phyloP scores from a whole-genome alignment of 192 early-diverging fungal genomes.

The Linnemannia schmuckeri region DNA sequence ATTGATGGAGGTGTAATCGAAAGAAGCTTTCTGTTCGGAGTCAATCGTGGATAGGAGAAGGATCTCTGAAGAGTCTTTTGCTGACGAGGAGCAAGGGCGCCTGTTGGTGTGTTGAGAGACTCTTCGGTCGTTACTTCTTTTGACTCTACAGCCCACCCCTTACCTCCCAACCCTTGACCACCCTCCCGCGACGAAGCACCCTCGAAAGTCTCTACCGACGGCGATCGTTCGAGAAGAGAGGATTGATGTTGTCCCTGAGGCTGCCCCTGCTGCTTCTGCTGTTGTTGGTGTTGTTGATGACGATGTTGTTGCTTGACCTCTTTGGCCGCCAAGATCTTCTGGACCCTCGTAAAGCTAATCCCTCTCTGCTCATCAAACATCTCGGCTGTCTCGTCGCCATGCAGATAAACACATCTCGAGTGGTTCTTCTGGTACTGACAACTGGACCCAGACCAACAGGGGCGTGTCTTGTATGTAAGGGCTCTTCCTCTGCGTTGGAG shows the following conservation, averaged over 20 bases:
- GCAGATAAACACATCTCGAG: constrained; percentile 31
- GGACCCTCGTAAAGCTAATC: constrained; percentile 14
- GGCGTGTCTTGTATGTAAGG: constrained; percentile 28
- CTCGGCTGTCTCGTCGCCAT: constrained; percentile 27
- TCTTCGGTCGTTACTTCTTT: neutral
- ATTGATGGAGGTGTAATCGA: neutral
- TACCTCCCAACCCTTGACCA: neutral
- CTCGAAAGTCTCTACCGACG: neutral
- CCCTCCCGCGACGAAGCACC: neutral
- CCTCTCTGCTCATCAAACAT: constrained; percentile 41
- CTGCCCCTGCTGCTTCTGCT: neutral
- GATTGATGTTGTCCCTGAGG: neutral
- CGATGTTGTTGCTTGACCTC: constrained; percentile 12
- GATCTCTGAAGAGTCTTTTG: neutral
- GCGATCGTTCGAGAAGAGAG: no score
- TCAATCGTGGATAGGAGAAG: neutral
- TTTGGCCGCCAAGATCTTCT: constrained; percentile 23
- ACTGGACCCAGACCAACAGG: constrained; percentile 12
- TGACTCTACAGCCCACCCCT: neutral
- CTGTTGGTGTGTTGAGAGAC: no score
- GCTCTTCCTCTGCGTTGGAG: constrained; percentile 14
- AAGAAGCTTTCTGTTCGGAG: neutral
- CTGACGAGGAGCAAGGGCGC: neutral
- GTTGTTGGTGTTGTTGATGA: neutral
- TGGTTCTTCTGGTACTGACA: constrained; percentile 35